Evolutionary conservation across 1,284 basidiomycete genomes (phyloP).

Genomic region (Melampsora larici-populina): DNA sequence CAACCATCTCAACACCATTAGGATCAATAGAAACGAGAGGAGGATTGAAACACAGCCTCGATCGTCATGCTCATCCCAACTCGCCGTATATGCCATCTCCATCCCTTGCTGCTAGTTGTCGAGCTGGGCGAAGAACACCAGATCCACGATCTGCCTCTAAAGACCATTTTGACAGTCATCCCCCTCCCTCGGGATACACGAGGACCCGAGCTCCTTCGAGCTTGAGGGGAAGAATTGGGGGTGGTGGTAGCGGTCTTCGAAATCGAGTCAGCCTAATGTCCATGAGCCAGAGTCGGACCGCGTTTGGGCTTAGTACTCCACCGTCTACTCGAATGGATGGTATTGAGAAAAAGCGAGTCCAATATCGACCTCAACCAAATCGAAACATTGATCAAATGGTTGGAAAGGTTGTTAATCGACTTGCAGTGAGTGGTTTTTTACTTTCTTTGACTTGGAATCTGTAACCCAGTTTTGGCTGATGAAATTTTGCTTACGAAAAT

Average conservation of each 20-base stretch:
- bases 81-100: neutral
- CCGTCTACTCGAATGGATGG: slow-evolving; percentile 6
- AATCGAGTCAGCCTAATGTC: neutral
- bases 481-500: neutral
- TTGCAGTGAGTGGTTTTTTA: slow-evolving; percentile 26
- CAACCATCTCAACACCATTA: neutral
- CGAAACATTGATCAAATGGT: slow-evolving; percentile 42
- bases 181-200: neutral
- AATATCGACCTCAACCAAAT: slow-evolving; percentile 34
- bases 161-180: neutral
- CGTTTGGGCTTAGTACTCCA: neutral
- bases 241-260: neutral
- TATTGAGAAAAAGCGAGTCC: neutral
- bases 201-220: neutral
- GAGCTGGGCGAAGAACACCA: neutral
- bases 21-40: neutral
- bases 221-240: neutral
- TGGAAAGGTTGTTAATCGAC: slow-evolving; percentile 35
- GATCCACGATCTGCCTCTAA: slow-evolving; percentile 1
- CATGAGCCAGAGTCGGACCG: neutral
- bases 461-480: neutral
- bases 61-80: too few relatives aligned
- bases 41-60: neutral
- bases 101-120: neutral
- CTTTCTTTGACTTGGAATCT: neutral